Evolutionary conservation across 108 stramenopile genomes (phyloP).

Genomic region (Aurantiochytrium sp.): DNA sequence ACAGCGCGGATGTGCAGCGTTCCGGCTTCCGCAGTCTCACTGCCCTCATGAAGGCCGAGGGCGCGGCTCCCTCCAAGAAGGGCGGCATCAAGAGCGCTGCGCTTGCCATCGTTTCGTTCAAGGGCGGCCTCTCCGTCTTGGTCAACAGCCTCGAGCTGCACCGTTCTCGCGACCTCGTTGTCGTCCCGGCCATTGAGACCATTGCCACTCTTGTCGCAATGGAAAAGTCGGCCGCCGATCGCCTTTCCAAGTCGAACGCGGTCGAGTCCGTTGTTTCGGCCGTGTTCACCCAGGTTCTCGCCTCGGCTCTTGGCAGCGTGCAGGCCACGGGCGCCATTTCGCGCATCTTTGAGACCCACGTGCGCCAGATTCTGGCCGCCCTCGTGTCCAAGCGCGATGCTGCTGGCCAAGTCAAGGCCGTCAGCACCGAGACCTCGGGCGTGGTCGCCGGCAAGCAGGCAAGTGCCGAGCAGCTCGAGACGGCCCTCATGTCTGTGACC

Average conservation of each 20-base stretch:
- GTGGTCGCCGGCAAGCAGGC: background rate
- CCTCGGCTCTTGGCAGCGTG: background rate
- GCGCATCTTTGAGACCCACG: background rate
- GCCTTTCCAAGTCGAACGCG: background rate
- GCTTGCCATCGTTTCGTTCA: background rate
- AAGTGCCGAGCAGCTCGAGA: background rate
- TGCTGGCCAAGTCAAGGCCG: background rate
- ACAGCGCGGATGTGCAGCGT: background rate
- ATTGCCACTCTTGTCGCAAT: background rate
- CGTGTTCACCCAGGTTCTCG: background rate
- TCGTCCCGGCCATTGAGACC: background rate
- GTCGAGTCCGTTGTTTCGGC: conserved; percentile 6
- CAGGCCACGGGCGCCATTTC: background rate
- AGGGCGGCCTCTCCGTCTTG: background rate
- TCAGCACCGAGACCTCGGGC: background rate
- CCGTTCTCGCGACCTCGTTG: background rate
- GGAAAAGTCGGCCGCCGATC: conserved; percentile 1
- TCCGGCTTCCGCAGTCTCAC: background rate
- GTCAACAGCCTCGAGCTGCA: background rate
- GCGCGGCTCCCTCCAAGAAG: background rate
- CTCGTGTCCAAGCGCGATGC: background rate
- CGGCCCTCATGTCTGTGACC: background rate
- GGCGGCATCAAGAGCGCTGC: background rate
- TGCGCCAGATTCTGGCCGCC: background rate
- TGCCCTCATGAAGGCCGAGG: background rate